Evolutionary conservation across 2,329 filamentous ascomycete species (phyloP).

Genomic region (Trichothecium roseum): DNA sequence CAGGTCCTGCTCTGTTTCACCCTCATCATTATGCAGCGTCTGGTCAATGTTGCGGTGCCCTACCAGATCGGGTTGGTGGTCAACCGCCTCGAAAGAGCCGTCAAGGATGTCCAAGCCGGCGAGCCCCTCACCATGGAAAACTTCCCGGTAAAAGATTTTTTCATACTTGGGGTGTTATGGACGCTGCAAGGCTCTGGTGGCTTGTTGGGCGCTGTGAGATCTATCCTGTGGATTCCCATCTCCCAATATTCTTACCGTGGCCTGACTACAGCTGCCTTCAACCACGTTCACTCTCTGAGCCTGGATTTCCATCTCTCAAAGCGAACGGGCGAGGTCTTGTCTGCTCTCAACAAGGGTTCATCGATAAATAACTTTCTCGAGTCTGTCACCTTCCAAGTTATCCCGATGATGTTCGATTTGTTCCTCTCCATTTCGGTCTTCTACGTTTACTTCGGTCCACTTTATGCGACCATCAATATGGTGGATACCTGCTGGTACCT

Average conservation of each 20-base stretch:
- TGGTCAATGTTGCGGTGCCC: constrained; percentile 80
- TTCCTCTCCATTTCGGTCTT: constrained; percentile 72
- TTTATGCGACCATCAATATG: constrained; percentile 82
- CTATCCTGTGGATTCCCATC: constrained; percentile 89
- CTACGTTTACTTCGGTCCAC: constrained; percentile 48
- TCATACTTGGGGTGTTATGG: constrained; percentile 52
- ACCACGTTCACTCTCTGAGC: constrained; percentile 91
- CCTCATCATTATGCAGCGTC: constrained; percentile 69
- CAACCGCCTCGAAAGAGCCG: constrained; percentile 49
- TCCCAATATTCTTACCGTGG: constrained; percentile 95
- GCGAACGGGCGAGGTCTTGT: constrained; percentile 90
- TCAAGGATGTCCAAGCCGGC: constrained; percentile 35
- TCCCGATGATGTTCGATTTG: constrained; percentile 90
- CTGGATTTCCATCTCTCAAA: constrained; percentile 96
- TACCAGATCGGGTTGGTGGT: constrained; percentile 72
- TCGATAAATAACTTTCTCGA: constrained; percentile 96
- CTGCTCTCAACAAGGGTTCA: constrained; percentile 88
- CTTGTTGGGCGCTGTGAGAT: constrained; percentile 70
- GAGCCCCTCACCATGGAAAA: constrained; percentile 20
- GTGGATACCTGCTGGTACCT: constrained; percentile 94
- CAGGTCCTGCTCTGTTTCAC: constrained; percentile 74
- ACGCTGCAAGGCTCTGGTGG: constrained; percentile 86
- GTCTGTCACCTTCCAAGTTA: constrained; percentile 89
- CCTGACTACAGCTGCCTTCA: constrained; percentile 88
- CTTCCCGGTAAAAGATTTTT: constrained; percentile 24